Evolutionary conservation across 1,139 yeast genomes (phyloP).

Genomic region (Geotrichum carabidarum): DNA sequence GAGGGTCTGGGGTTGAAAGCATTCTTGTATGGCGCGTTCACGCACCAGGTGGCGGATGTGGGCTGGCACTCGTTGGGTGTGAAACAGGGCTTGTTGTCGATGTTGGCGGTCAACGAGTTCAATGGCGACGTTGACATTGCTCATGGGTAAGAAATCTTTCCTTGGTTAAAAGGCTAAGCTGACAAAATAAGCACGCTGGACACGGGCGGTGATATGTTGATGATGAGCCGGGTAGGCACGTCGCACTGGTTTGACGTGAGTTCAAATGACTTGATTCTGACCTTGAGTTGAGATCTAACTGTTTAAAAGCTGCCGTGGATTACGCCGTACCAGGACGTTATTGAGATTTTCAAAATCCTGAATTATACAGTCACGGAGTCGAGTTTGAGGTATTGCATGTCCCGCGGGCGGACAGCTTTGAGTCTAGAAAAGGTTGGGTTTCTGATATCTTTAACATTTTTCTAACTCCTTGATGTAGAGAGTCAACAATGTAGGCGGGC

Average conservation of each 20-base stretch:
- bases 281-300: background rate
- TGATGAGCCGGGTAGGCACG: conserved; percentile 39
- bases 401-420: conserved; percentile 49
- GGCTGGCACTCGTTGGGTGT: conserved; percentile 59
- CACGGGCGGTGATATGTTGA: conserved; percentile 54
- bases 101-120: conserved; percentile 48
- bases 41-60: conserved; percentile 56
- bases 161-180: background rate
- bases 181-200: conserved; percentile 40
- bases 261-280: background rate
- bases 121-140: conserved; percentile 45
- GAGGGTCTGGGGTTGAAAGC: conserved; percentile 39
- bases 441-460: background rate
- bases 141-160: conserved; percentile 35
- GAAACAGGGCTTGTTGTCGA: conserved; percentile 48
- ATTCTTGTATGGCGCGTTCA: conserved; percentile 49
- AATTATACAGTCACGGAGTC: conserved; percentile 26
- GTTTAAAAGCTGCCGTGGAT: conserved; percentile 41
- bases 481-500: conserved; percentile 1
- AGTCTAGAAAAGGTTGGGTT: conserved; percentile 16
- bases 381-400: conserved; percentile 44
- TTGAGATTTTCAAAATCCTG: conserved; percentile 33
- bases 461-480: background rate
- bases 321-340: conserved; percentile 41
- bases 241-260: conserved; percentile 6